Conservation (phyloP, 2,329 filamentous ascomycete species). For the Paracoccidioides brasiliensis region DNA sequence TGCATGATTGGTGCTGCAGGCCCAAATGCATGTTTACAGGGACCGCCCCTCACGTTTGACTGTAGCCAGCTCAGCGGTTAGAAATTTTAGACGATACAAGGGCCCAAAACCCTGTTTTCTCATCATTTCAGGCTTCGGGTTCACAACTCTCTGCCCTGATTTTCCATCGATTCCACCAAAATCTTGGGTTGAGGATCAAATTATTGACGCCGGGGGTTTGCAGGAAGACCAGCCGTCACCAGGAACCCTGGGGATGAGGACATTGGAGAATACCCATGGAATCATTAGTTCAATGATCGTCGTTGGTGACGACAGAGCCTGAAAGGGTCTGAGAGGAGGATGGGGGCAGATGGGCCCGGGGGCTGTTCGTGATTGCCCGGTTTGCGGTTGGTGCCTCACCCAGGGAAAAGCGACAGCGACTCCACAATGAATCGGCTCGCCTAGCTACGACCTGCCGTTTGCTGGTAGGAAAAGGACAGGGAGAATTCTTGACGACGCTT, state of each 20-base stretch:
- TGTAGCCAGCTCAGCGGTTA: background rate
- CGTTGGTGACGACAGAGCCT: too few species aligned
- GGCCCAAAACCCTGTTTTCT: background rate
- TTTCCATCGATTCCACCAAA: too few species aligned
- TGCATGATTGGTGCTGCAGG: background rate
- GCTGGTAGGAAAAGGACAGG: too few species aligned
- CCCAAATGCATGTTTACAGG: background rate
- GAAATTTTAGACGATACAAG: too few species aligned
- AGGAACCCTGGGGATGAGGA: background rate
- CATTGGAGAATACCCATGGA: too few species aligned
- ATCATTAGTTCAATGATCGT: too few species aligned
- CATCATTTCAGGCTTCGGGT: too few species aligned
- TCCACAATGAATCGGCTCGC: background rate
- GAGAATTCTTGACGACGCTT: background rate
- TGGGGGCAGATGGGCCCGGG: background rate
- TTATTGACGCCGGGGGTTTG: too few species aligned
- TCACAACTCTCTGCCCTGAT: too few species aligned
- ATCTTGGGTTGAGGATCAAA: too few species aligned
- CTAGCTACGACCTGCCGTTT: background rate
- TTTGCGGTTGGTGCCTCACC: background rate
- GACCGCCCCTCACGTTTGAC: too few species aligned
- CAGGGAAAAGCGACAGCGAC: background rate
- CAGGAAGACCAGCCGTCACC: too few species aligned
- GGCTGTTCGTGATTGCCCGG: background rate
- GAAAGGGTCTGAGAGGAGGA: background rate